Evolutionary conservation across 2,329 filamentous ascomycete species (phyloP), one percentile per base, ranked within the genome.

Genomic region (Aspergillus sp.): DNA sequence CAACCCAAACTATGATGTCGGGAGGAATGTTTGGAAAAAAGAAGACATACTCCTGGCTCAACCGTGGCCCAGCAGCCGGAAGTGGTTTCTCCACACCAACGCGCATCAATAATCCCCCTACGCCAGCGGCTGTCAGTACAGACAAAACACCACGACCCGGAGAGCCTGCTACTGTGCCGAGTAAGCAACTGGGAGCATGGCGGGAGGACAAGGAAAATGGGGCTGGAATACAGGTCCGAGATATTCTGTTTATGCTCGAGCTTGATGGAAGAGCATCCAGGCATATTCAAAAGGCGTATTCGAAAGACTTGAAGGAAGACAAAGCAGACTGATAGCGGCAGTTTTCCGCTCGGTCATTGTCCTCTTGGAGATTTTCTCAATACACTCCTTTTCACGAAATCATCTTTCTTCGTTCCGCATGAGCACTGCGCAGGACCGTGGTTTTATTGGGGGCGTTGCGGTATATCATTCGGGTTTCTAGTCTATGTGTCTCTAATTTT

Each of bases 211-310:
- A 87, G 57, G 87, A 89, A 23, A 90, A 89, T 72, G 92, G 92
- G 34, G 85, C 84, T 67, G 89, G 89, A 28, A 91, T 97, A 52
- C 93, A 97, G 79, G 81, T 96, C 56, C 85, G 94, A 58, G 94
- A 97, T 76, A 88, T 93, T 81, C 82, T 96, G 17, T 83, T 87
- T 22, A 91, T 91, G 62, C 82, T 97, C 51, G 93, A 97, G 75
- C 83, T 88, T 54, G 92, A 96, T 73, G 90, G 91, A 1, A 84
- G 77, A 62, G 78, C 76, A 23, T 70, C 72, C 45, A 75, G 76
- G 47, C 77, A 80, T 68, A 72, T 81, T 56, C 76, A 81, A 65
- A 76, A 77, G 66, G 80, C 76, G 11, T 80, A 80, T 61, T 72
- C 75, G 45, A 79, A 77, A 59, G 77, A 79, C 64, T 66, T 76